Base-by-base conservation (phyloP, 768 basidiomycete genomes). In the Lactarius psammicola region DNA sequence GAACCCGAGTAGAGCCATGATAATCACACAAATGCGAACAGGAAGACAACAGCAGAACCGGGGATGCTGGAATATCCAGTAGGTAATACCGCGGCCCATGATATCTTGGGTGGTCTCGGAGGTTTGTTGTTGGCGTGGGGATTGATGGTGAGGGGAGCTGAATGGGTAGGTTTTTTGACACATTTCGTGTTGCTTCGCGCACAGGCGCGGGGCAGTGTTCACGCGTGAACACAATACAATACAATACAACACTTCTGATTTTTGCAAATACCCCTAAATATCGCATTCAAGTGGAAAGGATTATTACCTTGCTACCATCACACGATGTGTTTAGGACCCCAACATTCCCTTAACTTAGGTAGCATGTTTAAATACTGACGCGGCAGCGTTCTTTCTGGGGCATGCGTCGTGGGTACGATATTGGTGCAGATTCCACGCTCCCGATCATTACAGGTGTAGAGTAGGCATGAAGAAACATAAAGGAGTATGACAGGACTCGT, bases 21-120 rank as follows among this genome's bases (percentile, higher is more conserved):
- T 69, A 54, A 85, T 76, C 36, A 88, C 86, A 38, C 88, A 86
- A 5, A 83, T 62, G 63, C 87, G 81, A 7, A 87, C 85, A 33
- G 86, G 86, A 66, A 88, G 73, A 69, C 87, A 87, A 69, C 79
- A 87, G 71, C 87, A 89, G 72, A 83, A 88, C 3, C 77, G 81
- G 40, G 63, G 67, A 30, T 58, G 63, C 33, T 54, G 69, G 31
- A 70, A 70, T 42, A 70, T 58, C 60, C 44, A 68, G 58, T 70
- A 65, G 34, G 62, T 4, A 34, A 68, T 10, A 31, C 69, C 67
- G n/a, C 63, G 64, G 23, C 34, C 53, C 68, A 67, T 67, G 57
- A 26, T 28, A 28, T 42, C n/a, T 49, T 11, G 44, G n/a, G 11
- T 23, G 46, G 23, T n/a, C 44, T 49, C 13, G 46, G n/a, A 5